These are phyloP conservation scores for Verticillium nubilum DNA, from an alignment of 2,329 filamentous ascomycete species.

Conservation along the genomic window DNA sequence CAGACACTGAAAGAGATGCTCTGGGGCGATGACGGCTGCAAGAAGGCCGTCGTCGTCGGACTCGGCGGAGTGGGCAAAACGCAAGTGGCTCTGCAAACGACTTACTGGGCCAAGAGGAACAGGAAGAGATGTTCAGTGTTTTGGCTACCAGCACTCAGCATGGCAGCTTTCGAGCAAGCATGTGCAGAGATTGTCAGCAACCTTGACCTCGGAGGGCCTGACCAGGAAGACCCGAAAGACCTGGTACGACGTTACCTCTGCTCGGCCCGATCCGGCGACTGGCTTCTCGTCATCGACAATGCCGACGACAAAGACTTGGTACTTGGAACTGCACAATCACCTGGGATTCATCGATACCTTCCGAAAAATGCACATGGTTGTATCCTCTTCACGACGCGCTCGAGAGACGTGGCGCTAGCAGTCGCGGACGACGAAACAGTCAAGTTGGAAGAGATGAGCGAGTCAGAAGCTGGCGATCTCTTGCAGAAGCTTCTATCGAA, in stretches of 20 bases:
- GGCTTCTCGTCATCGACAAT: slow-evolving; percentile 29
- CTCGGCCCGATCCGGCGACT: slow-evolving; percentile 17
- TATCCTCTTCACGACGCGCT: background rate
- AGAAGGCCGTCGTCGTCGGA: slow-evolving; percentile 12
- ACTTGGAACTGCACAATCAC: background rate
- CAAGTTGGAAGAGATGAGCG: background rate
- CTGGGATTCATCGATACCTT: slow-evolving; percentile 19
- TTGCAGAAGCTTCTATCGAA: background rate
- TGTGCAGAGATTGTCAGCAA: slow-evolving; percentile 25
- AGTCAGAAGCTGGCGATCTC: background rate
- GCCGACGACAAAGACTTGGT: slow-evolving; percentile 22
- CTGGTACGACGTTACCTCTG: slow-evolving; percentile 19
- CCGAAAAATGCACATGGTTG: too few species aligned
- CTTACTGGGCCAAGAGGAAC: background rate
- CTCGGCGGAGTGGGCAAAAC: slow-evolving; percentile 7
- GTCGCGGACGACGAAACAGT: background rate
- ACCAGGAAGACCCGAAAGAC: slow-evolving; percentile 12
- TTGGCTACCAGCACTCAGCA: background rate
- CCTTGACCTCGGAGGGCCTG: slow-evolving; percentile 15
- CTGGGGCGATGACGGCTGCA: slow-evolving; percentile 12
- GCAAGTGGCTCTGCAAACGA: slow-evolving; percentile 18
- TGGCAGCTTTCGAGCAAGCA: slow-evolving; percentile 9
- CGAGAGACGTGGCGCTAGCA: background rate
- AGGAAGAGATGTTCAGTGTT: background rate
- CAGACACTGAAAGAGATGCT: slow-evolving; percentile 9